Evolutionary conservation across 2,329 filamentous ascomycete species (phyloP).

Genomic region (Bipolaris gigantea): DNA sequence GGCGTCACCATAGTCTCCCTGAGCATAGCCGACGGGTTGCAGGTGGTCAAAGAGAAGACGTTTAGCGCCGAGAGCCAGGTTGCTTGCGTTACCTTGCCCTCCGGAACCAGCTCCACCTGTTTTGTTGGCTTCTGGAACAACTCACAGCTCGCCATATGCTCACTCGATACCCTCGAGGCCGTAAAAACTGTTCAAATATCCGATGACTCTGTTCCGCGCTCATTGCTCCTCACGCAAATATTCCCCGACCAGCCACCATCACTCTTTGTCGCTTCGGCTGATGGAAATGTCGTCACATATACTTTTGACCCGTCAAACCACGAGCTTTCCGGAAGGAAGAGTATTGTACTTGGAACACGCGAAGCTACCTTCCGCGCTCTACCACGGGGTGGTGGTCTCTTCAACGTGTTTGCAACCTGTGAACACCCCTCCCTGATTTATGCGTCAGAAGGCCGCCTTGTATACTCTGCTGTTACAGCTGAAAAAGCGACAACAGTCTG

Average conservation of each 20-base stretch:
- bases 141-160: slow-evolving; percentile 75
- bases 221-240: slow-evolving; percentile 77
- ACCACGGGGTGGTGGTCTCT: slow-evolving; percentile 65
- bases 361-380: slow-evolving; percentile 80
- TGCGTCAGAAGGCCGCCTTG: slow-evolving; percentile 79
- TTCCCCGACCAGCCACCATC: slow-evolving; percentile 69
- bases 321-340: slow-evolving; percentile 72
- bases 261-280: slow-evolving; percentile 86
- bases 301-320: slow-evolving; percentile 65
- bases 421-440: slow-evolving; percentile 96
- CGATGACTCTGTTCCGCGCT: slow-evolving; percentile 79
- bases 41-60: slow-evolving; percentile 60
- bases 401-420: slow-evolving; percentile 87
- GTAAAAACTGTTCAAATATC: slow-evolving; percentile 58
- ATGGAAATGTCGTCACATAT: slow-evolving; percentile 87
- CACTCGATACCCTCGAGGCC: slow-evolving; percentile 66
- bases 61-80: slow-evolving; percentile 73
- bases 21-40: slow-evolving; percentile 61
- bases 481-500: slow-evolving; percentile 82
- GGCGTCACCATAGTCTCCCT: slow-evolving; percentile 74
- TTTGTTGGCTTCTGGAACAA: slow-evolving; percentile 87
- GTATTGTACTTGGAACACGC: slow-evolving; percentile 80
- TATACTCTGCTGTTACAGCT: slow-evolving; percentile 92
- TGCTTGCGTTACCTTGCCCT: slow-evolving; percentile 78
- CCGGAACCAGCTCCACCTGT: slow-evolving; percentile 64